Conservation (phyloP, 1,284 basidiomycete genomes). For the Heliocybe sulcata region DNA sequence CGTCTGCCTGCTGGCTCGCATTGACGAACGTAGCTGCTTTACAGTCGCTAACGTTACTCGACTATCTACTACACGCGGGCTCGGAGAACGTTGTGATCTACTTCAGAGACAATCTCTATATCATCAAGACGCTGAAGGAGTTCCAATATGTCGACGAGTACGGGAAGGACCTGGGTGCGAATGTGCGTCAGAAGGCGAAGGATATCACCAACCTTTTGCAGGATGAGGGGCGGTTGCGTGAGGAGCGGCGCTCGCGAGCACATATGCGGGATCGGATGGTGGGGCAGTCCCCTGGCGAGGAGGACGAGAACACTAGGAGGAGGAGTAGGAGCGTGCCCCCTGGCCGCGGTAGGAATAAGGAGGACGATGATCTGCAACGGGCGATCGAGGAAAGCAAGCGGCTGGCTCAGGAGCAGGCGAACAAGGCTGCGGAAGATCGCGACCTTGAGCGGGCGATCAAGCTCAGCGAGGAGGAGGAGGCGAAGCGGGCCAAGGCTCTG, state of each 20-base stretch:
- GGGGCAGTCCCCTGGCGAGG: slow-evolving; percentile 41
- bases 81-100: slow-evolving; percentile 99
- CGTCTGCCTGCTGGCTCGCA: background rate
- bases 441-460: slow-evolving; percentile 77
- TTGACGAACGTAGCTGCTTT: background rate
- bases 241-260: slow-evolving; percentile 81
- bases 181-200: slow-evolving; percentile 98
- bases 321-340: slow-evolving; percentile 32
- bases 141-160: slow-evolving; percentile 97
- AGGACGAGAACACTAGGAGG: slow-evolving; percentile 37
- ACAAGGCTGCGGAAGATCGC: slow-evolving; percentile 59
- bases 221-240: slow-evolving; percentile 82
- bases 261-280: slow-evolving; percentile 95
- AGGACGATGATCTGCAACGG: slow-evolving; percentile 70
- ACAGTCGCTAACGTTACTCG: slow-evolving; percentile 90
- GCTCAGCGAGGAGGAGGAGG: slow-evolving; percentile 86
- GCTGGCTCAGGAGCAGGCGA: slow-evolving; percentile 65
- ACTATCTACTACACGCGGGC: slow-evolving; percentile 95
- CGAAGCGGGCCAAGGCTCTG: slow-evolving; percentile 56
- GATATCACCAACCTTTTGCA: slow-evolving; percentile 96
- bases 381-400: slow-evolving; percentile 89
- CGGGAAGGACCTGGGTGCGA: slow-evolving; percentile 95
- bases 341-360: slow-evolving; percentile 21
- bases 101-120: slow-evolving; percentile 96
- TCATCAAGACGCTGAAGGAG: slow-evolving; percentile 98